A percentile compares a stretch with the other conserved stretches of the same genome.
Conservation (phyloP, 2,329 filamentous ascomycete genomes). For the Akanthomyces uredinophilus region DNA sequence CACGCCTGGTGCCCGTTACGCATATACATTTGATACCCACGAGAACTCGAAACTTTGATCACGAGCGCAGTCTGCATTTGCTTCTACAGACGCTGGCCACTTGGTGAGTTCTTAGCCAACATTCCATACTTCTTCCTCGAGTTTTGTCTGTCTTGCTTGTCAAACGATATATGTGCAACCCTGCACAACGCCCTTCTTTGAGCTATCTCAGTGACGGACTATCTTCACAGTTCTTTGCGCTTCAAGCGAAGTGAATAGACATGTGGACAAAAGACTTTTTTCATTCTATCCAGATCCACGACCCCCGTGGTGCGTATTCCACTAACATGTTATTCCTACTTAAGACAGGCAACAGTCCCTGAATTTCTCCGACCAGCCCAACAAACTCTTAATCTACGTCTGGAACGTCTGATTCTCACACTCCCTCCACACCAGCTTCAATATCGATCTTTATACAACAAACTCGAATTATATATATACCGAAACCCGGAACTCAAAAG, state of each 20-base stretch:
- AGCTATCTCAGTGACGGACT: not conserved
- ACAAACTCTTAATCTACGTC: constrained; percentile 5
- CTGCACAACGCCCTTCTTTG: not conserved
- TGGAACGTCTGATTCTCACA: constrained; percentile 32
- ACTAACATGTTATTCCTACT: not conserved
- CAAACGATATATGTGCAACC: not conserved
- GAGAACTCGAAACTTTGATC: constrained; percentile 3
- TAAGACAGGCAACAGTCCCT: not conserved
- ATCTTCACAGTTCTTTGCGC: not conserved
- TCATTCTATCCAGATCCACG: not conserved
- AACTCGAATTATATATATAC: constrained; percentile 12
- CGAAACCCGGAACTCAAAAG: constrained; percentile 12
- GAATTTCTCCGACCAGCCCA: not conserved
- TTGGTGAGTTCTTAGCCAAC: not conserved
- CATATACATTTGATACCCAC: constrained; percentile 7
- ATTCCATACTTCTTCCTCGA: not conserved
- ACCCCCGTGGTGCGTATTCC: not conserved
- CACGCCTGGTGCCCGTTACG: constrained; percentile 22
- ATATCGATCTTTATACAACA: constrained; percentile 7
- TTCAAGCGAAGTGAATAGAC: not conserved
- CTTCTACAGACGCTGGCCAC: not conserved
- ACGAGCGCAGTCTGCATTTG: not conserved
- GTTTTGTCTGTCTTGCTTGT: not conserved
- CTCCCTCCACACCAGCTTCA: constrained; percentile 13
- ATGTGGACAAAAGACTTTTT: not conserved